Evolutionary conservation across 2,329 filamentous ascomycete genomes (phyloP), one percentile per base, ranked within the genome.

Genomic region (Fusarium scirpi): DNA sequence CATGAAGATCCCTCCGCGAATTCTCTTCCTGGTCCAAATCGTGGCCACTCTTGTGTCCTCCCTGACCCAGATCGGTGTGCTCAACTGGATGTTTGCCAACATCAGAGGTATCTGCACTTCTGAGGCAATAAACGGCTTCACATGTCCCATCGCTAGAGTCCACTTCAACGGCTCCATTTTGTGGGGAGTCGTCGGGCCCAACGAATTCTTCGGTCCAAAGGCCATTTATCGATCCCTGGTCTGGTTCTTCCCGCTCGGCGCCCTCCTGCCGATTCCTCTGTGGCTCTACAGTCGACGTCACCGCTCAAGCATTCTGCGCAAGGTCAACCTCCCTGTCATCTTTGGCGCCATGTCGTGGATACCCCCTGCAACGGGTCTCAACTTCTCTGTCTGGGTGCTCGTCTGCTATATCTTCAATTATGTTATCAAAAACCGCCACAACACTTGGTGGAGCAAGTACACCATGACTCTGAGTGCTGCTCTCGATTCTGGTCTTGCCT

Each of bases 121-220:
- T 0, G 81, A 91, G 49, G 93, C 93, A n/a, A 87, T 94, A 77
- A 94, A 94, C 74, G 92, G 93, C 13, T 97, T 97, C 81, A 94
- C 92, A 18, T 97, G 94, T 72, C 94, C 94, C 18, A 92, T 96
- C 59, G 94, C 93, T 1, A 88, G 92, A 16, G 94, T 97, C 2
- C 93, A 97, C 80, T 97, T 97, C 85, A 96, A 96, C 79, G 93
- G 93, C 55, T 93, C 90, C 58, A 94, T 97, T 59, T 87, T 97
- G 6, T 97, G 94, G 94, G 94, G 94, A 47, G 92, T 97, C 9
- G 92, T 97, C 15, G 94, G 94, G 0, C 94, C 94, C 0, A 81
- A 85, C 58, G 90, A 94, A 73, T 96, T 97, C 84, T 97, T 97
- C 74, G 93, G 93, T 1, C 86, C 87, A 2, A 86, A 85, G 32